phyloP scores from a whole-genome alignment of 768 basidiomycete species.

The Panaeolus cyanescens region DNA sequence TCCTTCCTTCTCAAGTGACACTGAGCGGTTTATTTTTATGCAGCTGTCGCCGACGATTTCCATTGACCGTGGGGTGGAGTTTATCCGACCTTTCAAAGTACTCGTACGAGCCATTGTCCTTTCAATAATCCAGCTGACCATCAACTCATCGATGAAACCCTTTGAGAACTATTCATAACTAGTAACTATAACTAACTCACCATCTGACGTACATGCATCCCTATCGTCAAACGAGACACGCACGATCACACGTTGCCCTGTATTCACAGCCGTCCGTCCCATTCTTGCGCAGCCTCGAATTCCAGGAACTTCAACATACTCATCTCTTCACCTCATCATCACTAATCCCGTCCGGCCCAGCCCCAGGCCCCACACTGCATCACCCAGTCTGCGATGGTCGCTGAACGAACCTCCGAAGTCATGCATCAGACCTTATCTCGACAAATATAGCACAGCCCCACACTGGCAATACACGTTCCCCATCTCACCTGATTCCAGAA shows the following conservation, averaged over 20 bases:
- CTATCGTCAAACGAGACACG: neutral
- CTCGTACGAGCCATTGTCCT: neutral
- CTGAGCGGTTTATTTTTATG: neutral
- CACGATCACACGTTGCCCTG: neutral
- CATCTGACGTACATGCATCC: slow-evolving; percentile 2
- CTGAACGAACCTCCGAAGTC: neutral
- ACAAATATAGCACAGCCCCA: neutral
- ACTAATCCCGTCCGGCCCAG: neutral
- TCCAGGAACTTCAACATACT: neutral
- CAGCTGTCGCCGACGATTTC: neutral
- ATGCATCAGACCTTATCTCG: neutral
- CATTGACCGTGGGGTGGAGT: neutral
- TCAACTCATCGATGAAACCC: no score
- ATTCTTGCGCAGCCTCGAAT: neutral
- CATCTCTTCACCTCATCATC: neutral
- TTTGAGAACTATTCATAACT: no score
- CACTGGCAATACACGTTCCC: neutral
- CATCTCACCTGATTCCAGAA: neutral
- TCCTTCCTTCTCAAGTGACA: neutral
- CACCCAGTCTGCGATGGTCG: no score
- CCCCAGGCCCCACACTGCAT: no score
- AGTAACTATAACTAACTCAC: no score
- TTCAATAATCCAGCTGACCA: neutral
- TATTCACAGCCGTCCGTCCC: neutral
- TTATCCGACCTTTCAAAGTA: neutral